Evolutionary conservation across 345 rosid genomes (phyloP).

Genomic region (Corymbia maculata): DNA sequence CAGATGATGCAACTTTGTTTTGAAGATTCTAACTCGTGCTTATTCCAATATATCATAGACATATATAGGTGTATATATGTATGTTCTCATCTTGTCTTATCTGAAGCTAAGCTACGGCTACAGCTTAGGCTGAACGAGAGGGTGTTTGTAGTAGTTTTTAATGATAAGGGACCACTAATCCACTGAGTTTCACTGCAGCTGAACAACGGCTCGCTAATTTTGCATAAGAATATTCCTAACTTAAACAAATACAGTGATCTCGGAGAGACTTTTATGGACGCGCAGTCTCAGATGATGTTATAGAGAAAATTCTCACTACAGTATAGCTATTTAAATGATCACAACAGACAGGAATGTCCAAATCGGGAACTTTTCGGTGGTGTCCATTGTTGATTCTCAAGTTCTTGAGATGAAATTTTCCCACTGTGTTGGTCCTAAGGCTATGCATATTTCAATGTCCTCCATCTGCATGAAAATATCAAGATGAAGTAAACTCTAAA

Average conservation of each 20-base stretch:
- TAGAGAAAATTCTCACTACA: not conserved
- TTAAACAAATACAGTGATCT: not conserved
- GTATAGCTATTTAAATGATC: not conserved
- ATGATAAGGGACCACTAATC: constrained; percentile 4
- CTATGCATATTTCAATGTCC: not conserved
- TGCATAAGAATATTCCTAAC: not conserved
- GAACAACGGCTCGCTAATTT: not conserved
- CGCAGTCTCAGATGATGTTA: not conserved
- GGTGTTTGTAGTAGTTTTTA: not conserved
- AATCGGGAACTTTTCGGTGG: not conserved
- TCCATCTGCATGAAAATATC: not conserved
- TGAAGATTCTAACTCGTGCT: not conserved
- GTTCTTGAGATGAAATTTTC: not conserved
- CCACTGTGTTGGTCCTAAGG: not conserved
- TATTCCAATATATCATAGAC: not conserved
- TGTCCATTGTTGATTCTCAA: not conserved
- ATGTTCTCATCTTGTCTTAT: not conserved
- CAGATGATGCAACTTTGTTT: not conserved
- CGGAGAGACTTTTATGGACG: not conserved
- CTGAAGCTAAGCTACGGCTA: not conserved
- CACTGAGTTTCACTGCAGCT: not conserved
- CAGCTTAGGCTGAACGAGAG: not conserved
- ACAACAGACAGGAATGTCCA: not conserved
- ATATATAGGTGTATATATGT: not conserved
- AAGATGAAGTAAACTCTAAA: not conserved